Conservation (phyloP, 352 stramenopile species). For the Lagenidium giganteum region DNA sequence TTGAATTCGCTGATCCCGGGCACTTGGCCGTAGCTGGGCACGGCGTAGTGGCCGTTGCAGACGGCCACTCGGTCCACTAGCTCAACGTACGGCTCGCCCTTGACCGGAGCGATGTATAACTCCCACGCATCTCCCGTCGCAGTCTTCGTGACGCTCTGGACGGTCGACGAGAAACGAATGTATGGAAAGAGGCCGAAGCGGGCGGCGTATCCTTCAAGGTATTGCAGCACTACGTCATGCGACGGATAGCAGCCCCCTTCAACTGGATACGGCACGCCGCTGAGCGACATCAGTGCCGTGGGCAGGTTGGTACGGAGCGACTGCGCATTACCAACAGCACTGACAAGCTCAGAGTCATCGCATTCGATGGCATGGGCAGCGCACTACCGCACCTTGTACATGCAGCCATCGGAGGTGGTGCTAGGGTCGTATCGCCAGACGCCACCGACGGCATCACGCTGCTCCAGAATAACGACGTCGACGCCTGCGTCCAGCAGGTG, state of each 20-base stretch:
- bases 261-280: constrained; percentile 55
- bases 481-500: constrained; percentile 58
- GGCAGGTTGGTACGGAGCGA: constrained; percentile 79
- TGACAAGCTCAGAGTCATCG: too few species aligned
- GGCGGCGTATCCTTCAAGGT: constrained; percentile 61
- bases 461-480: constrained; percentile 70
- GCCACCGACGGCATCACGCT: constrained; percentile 46
- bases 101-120: too few species aligned
- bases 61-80: too few species aligned
- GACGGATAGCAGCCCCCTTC: constrained; percentile 48
- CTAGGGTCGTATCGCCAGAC: constrained; percentile 75
- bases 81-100: too few species aligned
- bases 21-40: too few species aligned
- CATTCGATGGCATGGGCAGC: background rate
- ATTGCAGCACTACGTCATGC: constrained; percentile 54
- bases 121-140: too few species aligned
- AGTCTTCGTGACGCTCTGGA: too few species aligned
- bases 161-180: too few species aligned
- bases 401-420: constrained; percentile 36
- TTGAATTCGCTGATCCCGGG: too few species aligned
- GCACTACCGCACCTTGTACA: constrained; percentile 53
- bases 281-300: constrained; percentile 74
- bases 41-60: too few species aligned
- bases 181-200: constrained; percentile 44
- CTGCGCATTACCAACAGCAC: constrained; percentile 17